phyloP scores from a whole-genome alignment of 331 rosid genomes.

The Rosa hybrid region DNA sequence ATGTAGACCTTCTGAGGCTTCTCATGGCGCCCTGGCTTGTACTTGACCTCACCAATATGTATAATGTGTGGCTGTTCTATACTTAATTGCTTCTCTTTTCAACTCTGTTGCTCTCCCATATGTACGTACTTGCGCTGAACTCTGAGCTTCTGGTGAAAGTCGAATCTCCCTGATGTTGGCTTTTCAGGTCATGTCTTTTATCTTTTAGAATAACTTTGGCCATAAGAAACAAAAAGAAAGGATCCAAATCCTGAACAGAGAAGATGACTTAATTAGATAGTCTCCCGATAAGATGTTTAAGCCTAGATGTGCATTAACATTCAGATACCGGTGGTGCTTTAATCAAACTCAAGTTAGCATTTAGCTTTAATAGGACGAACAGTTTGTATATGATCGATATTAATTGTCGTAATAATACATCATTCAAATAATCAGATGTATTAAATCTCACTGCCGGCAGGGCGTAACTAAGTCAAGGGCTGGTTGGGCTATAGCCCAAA shows the following conservation, averaged over 20 bases:
- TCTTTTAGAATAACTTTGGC: not conserved
- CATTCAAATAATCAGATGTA: too few relatives aligned
- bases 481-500: too few relatives aligned
- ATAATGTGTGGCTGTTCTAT: not conserved
- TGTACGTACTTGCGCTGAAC: not conserved
- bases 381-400: too few relatives aligned
- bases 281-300: not conserved
- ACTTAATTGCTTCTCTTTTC: not conserved
- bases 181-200: not conserved
- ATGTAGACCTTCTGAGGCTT: constrained; percentile 2
- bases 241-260: not conserved
- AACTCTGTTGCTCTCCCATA: not conserved
- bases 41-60: not conserved
- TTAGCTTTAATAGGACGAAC: too few relatives aligned
- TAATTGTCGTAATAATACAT: too few relatives aligned
- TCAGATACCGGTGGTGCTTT: too few relatives aligned
- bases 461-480: too few relatives aligned
- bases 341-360: too few relatives aligned
- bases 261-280: not conserved
- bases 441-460: too few relatives aligned
- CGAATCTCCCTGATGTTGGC: not conserved
- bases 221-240: not conserved
- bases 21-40: not conserved
- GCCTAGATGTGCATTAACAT: not conserved
- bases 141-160: constrained; percentile 10